A percentile compares a stretch with the other conserved stretches of the same genome.
phyloP scores from a whole-genome alignment of 192 early-diverging fungal genomes.

The Allomyces macrogynus region DNA sequence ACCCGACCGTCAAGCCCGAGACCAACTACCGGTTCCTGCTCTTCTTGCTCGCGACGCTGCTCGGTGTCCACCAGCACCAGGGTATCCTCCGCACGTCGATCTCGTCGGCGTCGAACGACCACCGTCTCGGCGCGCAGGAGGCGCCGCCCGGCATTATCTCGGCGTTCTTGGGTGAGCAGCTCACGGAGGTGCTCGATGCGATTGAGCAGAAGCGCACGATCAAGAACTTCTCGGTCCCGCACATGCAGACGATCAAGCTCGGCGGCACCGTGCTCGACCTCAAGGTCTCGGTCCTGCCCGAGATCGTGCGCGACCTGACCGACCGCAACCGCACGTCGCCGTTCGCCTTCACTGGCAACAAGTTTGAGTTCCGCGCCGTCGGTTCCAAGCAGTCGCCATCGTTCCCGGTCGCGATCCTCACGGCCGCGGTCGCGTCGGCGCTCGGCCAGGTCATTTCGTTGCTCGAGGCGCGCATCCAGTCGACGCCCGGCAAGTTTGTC shows the following conservation, averaged over 20 bases:
- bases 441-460: slow-evolving; percentile 48
- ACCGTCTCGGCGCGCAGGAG: slow-evolving; percentile 95
- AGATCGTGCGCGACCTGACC: slow-evolving; percentile 85
- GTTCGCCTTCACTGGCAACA: slow-evolving; percentile 99
- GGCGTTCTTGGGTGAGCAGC: slow-evolving; percentile 90
- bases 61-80: slow-evolving; percentile 79
- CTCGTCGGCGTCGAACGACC: slow-evolving; percentile 88
- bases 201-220: slow-evolving; percentile 73
- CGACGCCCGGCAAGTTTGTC: slow-evolving; percentile 26
- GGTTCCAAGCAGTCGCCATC: slow-evolving; percentile 95
- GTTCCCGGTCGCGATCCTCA: slow-evolving; percentile 84
- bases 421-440: slow-evolving; percentile 74
- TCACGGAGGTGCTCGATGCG: slow-evolving; percentile 83
- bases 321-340: slow-evolving; percentile 99
- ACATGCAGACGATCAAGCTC: slow-evolving; percentile 77
- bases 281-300: slow-evolving; percentile 80
- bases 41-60: slow-evolving; percentile 76
- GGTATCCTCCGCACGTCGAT: slow-evolving; percentile 78
- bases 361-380: slow-evolving; percentile 99
- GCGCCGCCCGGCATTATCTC: slow-evolving; percentile 96
- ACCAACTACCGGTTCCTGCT: slow-evolving; percentile 97
- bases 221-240: slow-evolving; percentile 69
- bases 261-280: slow-evolving; percentile 89
- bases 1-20: slow-evolving; percentile 88
- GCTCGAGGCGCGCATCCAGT: slow-evolving; percentile 42